Conservation (phyloP, 805 yeast species). For the Wickerhamomyces queroliae region DNA sequence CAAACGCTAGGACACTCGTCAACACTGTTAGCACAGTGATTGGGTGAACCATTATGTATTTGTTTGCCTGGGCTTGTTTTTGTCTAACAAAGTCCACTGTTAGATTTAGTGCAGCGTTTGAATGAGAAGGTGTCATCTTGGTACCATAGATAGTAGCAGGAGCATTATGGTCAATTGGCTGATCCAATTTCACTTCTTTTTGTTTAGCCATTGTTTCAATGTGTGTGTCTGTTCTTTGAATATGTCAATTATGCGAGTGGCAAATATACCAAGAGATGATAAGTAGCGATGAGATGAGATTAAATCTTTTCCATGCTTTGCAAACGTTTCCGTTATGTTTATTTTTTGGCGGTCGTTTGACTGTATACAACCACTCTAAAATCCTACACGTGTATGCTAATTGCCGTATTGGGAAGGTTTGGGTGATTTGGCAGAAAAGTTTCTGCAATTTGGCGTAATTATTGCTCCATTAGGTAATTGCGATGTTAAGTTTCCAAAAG, state of each 20-base stretch:
- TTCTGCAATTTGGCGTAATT: too few relatives aligned
- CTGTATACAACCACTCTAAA: too few relatives aligned
- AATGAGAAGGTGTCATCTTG: conserved; percentile 47
- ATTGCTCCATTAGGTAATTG: too few relatives aligned
- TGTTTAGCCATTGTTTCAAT: conserved; percentile 28
- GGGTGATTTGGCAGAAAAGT: too few relatives aligned
- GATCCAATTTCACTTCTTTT: conserved; percentile 43
- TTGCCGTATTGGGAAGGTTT: too few relatives aligned
- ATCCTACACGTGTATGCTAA: too few relatives aligned
- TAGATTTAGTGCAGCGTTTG: conserved; percentile 55
- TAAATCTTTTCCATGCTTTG: not conserved
- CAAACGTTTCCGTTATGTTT: not conserved
- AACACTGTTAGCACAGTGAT: conserved; percentile 26
- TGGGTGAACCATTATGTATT: conserved; percentile 40
- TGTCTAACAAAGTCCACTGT: conserved; percentile 49
- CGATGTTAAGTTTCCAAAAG: too few relatives aligned
- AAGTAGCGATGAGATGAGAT: not conserved
- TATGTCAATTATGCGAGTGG: not conserved
- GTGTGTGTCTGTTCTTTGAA: not conserved
- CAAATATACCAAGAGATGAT: not conserved
- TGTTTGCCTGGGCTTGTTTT: conserved; percentile 20
- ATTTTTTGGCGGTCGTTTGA: too few relatives aligned
- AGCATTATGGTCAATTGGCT: conserved; percentile 47
- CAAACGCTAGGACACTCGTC: not conserved
- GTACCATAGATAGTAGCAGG: conserved; percentile 48